Percentiles rank a stretch among this genome's conserved stretches.
Conservation (phyloP, 495 filamentous ascomycete species). For the Penicillium herquei region DNA sequence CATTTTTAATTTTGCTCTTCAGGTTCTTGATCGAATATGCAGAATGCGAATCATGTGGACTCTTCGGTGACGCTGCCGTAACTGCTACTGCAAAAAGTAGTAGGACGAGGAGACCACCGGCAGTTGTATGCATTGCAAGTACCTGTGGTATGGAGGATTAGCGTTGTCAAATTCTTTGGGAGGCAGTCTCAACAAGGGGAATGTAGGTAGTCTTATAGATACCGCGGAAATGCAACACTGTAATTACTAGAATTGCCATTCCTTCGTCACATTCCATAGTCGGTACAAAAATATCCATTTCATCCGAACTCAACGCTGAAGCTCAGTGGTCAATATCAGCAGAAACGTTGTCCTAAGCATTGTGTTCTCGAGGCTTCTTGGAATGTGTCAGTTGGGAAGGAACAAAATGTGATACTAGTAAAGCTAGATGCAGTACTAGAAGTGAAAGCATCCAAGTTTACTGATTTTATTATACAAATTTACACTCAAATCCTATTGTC, state of each 20-base stretch:
- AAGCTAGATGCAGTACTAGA: no score
- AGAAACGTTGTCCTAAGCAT: no score
- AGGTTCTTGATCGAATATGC: constrained; percentile 25
- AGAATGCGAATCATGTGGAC: constrained; percentile 10
- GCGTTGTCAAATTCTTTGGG: no score
- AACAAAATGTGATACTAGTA: no score
- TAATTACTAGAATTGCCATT: background rate
- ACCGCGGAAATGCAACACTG: background rate
- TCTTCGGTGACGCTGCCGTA: constrained; percentile 19
- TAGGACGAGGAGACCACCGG: constrained; percentile 26
- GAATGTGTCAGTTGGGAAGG: no score
- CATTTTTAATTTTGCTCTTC: constrained; percentile 18
- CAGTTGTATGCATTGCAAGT: constrained; percentile 20
- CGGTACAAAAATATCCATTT: background rate
- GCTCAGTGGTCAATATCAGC: no score
- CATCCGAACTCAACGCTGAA: background rate
- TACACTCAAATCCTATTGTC: no score
- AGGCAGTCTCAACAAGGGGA: constrained; percentile 15
- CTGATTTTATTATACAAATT: no score
- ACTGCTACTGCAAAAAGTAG: constrained; percentile 31
- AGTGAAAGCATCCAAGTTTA: no score
- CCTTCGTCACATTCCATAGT: background rate
- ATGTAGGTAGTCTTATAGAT: constrained; percentile 25
- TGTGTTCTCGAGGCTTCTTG: no score
- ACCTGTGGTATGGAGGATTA: no score